phyloP scores from a whole-genome alignment of 176 grass and related monocot genomes.

The Ananas comosus region DNA sequence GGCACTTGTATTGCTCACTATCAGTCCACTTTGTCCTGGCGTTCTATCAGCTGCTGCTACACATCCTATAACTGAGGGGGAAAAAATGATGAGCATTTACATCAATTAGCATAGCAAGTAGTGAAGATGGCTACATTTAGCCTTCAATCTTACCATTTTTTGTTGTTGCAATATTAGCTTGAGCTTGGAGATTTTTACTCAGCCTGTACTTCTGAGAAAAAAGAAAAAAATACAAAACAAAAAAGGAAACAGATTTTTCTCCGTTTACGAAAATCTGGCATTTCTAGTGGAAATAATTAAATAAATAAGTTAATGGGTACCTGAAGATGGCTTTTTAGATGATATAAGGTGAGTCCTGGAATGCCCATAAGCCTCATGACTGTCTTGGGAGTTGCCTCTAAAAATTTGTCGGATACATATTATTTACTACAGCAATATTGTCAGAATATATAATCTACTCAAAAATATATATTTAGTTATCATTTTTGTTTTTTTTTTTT shows the following conservation, averaged over 20 bases:
- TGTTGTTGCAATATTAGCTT: constrained; percentile 46
- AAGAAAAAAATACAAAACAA: constrained; percentile 15
- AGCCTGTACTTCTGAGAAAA: constrained; percentile 86
- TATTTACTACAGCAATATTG: constrained; percentile 20
- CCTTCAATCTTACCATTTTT: constrained; percentile 43
- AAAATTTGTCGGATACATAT: constrained; percentile 23
- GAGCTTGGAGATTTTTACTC: constrained; percentile 83
- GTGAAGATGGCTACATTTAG: constrained; percentile 13
- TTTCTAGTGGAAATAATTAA: constrained; percentile 11
- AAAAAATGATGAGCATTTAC: constrained; percentile 12
- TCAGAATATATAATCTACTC: constrained; percentile 1
- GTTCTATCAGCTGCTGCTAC: constrained; percentile 32
- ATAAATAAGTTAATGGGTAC: constrained; percentile 25
- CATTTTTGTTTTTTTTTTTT: neutral
- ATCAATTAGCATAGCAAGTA: constrained; percentile 15
- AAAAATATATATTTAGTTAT: constrained; percentile 1
- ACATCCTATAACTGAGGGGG: constrained; percentile 41
- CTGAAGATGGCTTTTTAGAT: constrained; percentile 97
- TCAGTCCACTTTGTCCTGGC: constrained; percentile 28
- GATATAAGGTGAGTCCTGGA: constrained; percentile 93
- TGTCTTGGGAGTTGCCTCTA: constrained; percentile 96
- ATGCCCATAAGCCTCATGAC: constrained; percentile 98
- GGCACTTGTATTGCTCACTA: constrained; percentile 42
- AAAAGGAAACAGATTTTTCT: neutral
- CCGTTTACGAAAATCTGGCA: neutral